Percentiles rank a stretch among this genome's conserved stretches.
These are phyloP conservation scores for Cryphonectria carpinicola DNA, from an alignment of 2,329 filamentous ascomycete species.

Conservation along the genomic window DNA sequence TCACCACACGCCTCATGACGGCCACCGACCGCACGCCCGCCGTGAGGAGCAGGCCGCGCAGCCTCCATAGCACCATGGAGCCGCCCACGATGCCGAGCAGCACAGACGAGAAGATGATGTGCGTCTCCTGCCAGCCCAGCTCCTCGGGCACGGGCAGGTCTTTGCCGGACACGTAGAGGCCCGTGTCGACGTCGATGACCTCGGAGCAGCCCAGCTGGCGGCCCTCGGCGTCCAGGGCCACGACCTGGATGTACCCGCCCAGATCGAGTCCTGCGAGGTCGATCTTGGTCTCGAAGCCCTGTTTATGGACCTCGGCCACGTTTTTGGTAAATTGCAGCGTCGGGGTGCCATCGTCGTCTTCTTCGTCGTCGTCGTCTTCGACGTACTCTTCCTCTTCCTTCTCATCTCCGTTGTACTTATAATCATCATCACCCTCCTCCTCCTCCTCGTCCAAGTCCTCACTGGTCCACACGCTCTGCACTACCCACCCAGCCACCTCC, in stretches of 20 bases:
- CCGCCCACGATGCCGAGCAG: conserved; percentile 7
- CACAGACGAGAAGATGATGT: conserved; percentile 11
- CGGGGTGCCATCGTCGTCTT: background rate
- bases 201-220: conserved; percentile 4
- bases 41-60: background rate
- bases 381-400: background rate
- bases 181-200: conserved; percentile 8
- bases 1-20: background rate
- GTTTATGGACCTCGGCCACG: background rate
- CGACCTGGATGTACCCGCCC: conserved; percentile 2
- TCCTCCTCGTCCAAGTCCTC: background rate
- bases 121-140: conserved; percentile 12
- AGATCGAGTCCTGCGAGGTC: conserved; percentile 18
- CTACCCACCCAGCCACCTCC: background rate
- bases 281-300: conserved; percentile 25
- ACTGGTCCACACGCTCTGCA: conserved; percentile 4
- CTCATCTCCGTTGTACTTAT: background rate
- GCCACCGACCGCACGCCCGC: background rate
- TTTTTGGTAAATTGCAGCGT: background rate
- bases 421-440: background rate
- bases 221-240: conserved; percentile 9
- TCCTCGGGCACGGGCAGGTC: conserved; percentile 16
- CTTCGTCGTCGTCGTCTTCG: background rate
- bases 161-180: conserved; percentile 10
- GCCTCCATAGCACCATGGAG: conserved; percentile 2